These are phyloP conservation scores for Pugionium dolabratum DNA, from an alignment of 345 rosid species.

Conservation along the genomic window DNA sequence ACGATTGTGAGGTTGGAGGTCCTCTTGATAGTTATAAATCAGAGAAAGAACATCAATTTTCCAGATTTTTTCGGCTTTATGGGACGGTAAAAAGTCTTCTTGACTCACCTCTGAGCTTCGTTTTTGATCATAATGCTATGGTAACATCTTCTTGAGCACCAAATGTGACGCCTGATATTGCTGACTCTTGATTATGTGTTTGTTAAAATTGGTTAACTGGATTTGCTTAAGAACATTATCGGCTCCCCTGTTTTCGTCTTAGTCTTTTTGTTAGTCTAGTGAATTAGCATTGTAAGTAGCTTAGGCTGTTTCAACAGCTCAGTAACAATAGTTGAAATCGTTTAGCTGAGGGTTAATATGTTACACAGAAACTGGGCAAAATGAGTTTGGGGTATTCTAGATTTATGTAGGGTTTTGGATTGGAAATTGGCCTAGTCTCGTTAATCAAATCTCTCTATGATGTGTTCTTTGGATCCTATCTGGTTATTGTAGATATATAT, in stretches of 20 bases:
- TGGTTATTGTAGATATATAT: neutral
- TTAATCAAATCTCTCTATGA: conserved; percentile 17
- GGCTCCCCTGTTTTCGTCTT: too few relatives aligned
- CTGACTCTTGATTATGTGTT: conserved; percentile 6
- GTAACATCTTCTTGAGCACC: neutral
- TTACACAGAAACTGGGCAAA: conserved; percentile 4
- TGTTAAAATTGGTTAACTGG: too few relatives aligned
- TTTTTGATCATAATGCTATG: conserved; percentile 24
- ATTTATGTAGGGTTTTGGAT: neutral
- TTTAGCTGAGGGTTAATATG: conserved; percentile 19
- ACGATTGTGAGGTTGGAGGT: conserved; percentile 48
- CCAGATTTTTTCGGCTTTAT: conserved; percentile 40
- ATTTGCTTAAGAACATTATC: too few relatives aligned
- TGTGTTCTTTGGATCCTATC: neutral
- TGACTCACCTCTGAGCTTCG: conserved; percentile 5
- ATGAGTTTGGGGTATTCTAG: conserved; percentile 1
- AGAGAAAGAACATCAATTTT: conserved; percentile 39
- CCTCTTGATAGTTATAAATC: conserved; percentile 37
- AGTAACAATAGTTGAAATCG: neutral
- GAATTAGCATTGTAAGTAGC: conserved; percentile 5
- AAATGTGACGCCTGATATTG: neutral
- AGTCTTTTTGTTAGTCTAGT: conserved; percentile 15
- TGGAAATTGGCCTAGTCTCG: neutral
- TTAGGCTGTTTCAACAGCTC: neutral
- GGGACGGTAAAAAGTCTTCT: conserved; percentile 47